Conservation (phyloP, 345 rosid species). For the Eucalyptus rudis region DNA sequence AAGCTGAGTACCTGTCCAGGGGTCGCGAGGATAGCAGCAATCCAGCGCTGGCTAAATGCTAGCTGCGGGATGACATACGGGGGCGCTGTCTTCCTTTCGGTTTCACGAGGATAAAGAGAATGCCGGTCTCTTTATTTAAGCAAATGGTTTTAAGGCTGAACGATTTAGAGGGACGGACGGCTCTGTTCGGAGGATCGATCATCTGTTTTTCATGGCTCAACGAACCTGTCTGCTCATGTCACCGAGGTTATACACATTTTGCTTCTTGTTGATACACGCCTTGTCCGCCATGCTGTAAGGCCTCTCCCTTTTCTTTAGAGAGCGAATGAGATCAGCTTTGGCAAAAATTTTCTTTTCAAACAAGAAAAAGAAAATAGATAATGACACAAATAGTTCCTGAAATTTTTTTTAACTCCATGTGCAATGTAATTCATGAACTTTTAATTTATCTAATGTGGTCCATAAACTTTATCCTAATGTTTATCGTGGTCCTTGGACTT, state of each 20-base stretch:
- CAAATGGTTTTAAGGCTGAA: not conserved
- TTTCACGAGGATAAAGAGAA: not conserved
- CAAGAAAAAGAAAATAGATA: not conserved
- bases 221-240: conserved; percentile 7
- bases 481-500: fast-evolving
- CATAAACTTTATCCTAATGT: too few relatives aligned
- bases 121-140: not conserved
- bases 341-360: not conserved
- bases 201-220: conserved; percentile 30
- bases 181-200: conserved; percentile 21
- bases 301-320: not conserved
- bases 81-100: not conserved
- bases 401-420: too few relatives aligned
- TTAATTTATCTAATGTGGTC: fast-evolving
- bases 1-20: not conserved
- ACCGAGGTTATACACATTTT: not conserved
- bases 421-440: too few relatives aligned
- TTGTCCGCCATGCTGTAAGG: not conserved
- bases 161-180: not conserved
- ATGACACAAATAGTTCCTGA: fast-evolving
- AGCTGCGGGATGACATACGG: not conserved
- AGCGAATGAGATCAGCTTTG: not conserved
- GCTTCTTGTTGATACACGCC: not conserved
- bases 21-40: not conserved
- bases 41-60: not conserved